These are phyloP conservation scores for Thelonectria rubi DNA, from an alignment of 2,329 filamentous ascomycete genomes.

Conservation along the genomic window DNA sequence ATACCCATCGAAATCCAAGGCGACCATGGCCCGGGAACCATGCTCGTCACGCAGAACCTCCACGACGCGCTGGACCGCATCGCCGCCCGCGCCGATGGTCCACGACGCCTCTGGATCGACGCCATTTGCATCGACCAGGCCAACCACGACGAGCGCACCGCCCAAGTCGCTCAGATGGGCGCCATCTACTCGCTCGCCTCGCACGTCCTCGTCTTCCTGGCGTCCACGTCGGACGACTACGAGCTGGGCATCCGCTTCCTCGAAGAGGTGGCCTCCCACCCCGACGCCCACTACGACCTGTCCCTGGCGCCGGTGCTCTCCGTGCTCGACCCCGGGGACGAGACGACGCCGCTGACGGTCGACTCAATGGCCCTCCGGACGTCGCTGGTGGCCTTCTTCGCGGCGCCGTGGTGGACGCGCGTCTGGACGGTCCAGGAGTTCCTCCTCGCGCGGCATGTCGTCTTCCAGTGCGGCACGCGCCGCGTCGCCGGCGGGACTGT, in stretches of 20 bases:
- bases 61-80: not conserved
- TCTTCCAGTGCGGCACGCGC: conserved; percentile 19
- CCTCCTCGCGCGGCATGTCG: conserved; percentile 1
- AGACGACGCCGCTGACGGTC: not conserved
- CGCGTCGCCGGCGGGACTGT: conserved; percentile 2
- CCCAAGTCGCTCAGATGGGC: conserved; percentile 15
- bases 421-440: conserved; percentile 26
- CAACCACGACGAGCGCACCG: not conserved
- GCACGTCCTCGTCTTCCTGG: conserved; percentile 20
- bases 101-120: not conserved
- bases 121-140: not conserved
- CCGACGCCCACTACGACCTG: conserved; percentile 18
- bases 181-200: conserved; percentile 20
- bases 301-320: conserved; percentile 11
- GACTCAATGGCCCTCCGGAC: conserved; percentile 11
- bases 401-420: conserved; percentile 22
- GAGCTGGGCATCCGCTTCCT: conserved; percentile 12
- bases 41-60: not conserved
- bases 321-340: not conserved
- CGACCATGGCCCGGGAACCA: not conserved
- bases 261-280: conserved; percentile 3
- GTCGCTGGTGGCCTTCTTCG: conserved; percentile 20
- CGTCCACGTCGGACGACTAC: conserved; percentile 6
- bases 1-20: not conserved
- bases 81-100: not conserved